Evolutionary conservation across 345 rosid genomes (phyloP), one percentile per base, ranked within the genome.

Genomic region (Hypericum perforatum): DNA sequence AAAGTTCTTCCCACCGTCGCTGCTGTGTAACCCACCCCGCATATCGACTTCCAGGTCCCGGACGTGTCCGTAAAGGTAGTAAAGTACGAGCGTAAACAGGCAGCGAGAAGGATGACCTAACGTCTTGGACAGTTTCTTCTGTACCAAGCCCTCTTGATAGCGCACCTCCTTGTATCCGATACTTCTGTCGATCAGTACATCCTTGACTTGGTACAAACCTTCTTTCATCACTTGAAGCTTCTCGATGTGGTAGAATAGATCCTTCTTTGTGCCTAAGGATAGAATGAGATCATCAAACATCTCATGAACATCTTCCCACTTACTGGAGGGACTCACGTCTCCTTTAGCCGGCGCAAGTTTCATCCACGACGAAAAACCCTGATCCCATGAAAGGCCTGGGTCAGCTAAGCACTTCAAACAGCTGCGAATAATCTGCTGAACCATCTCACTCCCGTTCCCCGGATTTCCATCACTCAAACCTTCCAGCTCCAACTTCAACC

Each of bases 241-340:
- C 0, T 58, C 65, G 43, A 77, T 49, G 52, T 86, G 84, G 64
- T 78, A 70, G 15, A 72, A 65, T 53, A 70, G 49, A 16, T 37
- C 55, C 58, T 75, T 74, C 50, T 82, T 79, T 14, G 45, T 64
- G 37, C 61, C 50, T 32, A 85, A 64, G 54, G 79, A 82, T 60
- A 67, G 58, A 56, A 74, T 74, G 36, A 89, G 77, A 74, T 89
- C 84, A 58, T 60, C 63, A 22, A 80, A 79, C 82, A 89, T 89
- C 58, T 85, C 95, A 51, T 76, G 81, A 62, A 81, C 80, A 70
- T 89, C 97, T 59, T 70, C 91, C 97, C 96, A 85, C 53, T 70
- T 82, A 3, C 46, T 54, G 37, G 72, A 63, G 67, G 51, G 53
- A 29, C 52, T 52, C 41, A 70, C 61, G 11, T 64, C 58, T 53